Evolutionary conservation across 1,284 basidiomycete genomes (phyloP), one percentile per base, ranked within the genome.

Genomic region (Fomitopsis schrenkii): DNA sequence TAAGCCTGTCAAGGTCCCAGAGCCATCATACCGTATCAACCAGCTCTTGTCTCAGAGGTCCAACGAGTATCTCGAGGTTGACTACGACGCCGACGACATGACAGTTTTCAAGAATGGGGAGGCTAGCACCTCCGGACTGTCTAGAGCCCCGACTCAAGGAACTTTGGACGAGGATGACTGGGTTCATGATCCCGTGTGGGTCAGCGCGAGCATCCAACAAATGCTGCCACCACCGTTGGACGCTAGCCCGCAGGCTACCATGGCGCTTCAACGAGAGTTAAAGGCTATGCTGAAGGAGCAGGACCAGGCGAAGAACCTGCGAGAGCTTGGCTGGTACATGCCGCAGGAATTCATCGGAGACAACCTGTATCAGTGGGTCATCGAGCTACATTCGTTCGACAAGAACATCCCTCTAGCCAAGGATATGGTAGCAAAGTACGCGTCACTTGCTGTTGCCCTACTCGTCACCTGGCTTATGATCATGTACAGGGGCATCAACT

Each of bases 301-400:
- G 70, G 77, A 80, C 2, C 67, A 62, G 15, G 79, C 82, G 10
- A 70, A 68, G 46, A 80, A 78, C 55, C 68, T 83, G 60, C 77
- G 74, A 58, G 81, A 83, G 55, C 74, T 88, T 7, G 86, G 86
- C 9, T 88, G 86, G 86, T 86, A 84, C 66, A 77, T 88, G 72
- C 80, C 86, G 3, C 79, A 76, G 30, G 81, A 85, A 17, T 72
- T 83, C 46, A 80, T 86, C 33, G 80, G 80, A 8, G 83, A 87
- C 67, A 88, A 88, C 66, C 72, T 87, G 17, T 87, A 85, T 72
- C 85, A 85, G 66, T 88, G 85, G 85, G 82, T 87, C 61, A 80
- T 87, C 7, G 86, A 87, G 70, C 72, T 88, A 74, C 85, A 87
- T 71, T 87, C 85, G 10, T 83, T 88, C 63, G 85, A 88, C 61